phyloP scores from a whole-genome alignment of 2,329 filamentous ascomycete genomes.

The Microdochium trichocladiopsis region DNA sequence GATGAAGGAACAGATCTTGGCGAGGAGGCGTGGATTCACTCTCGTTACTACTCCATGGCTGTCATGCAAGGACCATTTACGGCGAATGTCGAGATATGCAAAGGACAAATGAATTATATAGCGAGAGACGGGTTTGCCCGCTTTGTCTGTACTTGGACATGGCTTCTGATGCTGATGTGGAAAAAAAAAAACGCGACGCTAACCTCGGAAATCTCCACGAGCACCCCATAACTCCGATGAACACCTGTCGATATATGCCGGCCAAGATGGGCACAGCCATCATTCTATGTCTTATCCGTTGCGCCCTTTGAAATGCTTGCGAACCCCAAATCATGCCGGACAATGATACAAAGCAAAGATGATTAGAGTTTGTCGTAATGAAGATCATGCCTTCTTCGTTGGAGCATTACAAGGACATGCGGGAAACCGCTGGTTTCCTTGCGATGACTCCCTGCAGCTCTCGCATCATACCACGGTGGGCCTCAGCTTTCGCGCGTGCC shows the following conservation, averaged over 20 bases:
- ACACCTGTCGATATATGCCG: background rate
- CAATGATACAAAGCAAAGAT: background rate
- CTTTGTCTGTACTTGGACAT: too few relatives aligned
- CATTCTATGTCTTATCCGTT: background rate
- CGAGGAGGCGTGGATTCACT: too few relatives aligned
- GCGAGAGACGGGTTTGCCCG: too few relatives aligned
- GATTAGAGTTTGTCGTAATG: background rate
- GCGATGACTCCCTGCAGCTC: slow-evolving; percentile 89
- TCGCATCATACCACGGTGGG: slow-evolving; percentile 81
- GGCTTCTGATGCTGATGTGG: too few relatives aligned
- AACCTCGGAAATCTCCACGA: too few relatives aligned
- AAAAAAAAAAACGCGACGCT: too few relatives aligned
- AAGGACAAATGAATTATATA: too few relatives aligned
- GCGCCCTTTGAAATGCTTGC: background rate
- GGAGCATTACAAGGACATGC: slow-evolving; percentile 20
- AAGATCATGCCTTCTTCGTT: slow-evolving; percentile 3
- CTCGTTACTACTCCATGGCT: too few relatives aligned
- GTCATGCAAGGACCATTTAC: too few relatives aligned
- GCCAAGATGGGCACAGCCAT: background rate
- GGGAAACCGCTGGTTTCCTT: slow-evolving; percentile 28
- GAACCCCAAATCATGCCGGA: background rate
- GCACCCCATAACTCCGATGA: background rate
- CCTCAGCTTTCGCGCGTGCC: slow-evolving; percentile 67
- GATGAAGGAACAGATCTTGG: too few relatives aligned
- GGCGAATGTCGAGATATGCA: too few relatives aligned